Percentiles rank a stretch among this genome's conserved stretches.
These are phyloP conservation scores for Vigna trinervia DNA, from an alignment of 306 rosid genomes.

Conservation along the genomic window DNA sequence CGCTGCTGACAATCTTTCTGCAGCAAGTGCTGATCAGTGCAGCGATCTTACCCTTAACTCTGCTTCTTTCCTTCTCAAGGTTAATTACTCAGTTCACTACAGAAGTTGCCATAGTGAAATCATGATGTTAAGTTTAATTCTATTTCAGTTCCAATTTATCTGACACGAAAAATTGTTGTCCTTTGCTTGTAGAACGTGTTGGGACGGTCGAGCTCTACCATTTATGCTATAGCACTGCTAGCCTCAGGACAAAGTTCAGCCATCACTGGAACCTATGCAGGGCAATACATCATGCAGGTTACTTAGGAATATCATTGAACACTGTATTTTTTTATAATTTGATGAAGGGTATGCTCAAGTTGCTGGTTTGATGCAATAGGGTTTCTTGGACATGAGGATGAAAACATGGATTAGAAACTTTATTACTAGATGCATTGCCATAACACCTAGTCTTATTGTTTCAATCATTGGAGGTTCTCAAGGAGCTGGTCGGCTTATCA, in stretches of 20 bases:
- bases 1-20: conserved; percentile 50
- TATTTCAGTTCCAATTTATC: neutral
- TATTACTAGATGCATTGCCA: conserved; percentile 78
- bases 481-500: conserved; percentile 57
- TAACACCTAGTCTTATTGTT: conserved; percentile 87
- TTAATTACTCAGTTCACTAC: conserved; percentile 31
- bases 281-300: conserved; percentile 91
- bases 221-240: conserved; percentile 84
- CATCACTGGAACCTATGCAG: conserved; percentile 96
- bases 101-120: neutral
- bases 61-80: conserved; percentile 94
- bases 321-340: neutral
- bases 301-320: neutral
- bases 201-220: conserved; percentile 74
- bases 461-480: conserved; percentile 66
- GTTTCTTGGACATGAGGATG: conserved; percentile 90
- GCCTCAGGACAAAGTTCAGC: conserved; percentile 98
- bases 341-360: conserved; percentile 9
- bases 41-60: conserved; percentile 66
- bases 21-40: conserved; percentile 43
- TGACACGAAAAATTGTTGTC: conserved; percentile 1
- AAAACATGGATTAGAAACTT: conserved; percentile 74
- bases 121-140: neutral
- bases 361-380: conserved; percentile 53
- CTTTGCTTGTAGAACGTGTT: conserved; percentile 64